Base-by-base conservation (phyloP, 2,329 filamentous ascomycete species). In the Emmonsiellopsis sp. region DNA sequence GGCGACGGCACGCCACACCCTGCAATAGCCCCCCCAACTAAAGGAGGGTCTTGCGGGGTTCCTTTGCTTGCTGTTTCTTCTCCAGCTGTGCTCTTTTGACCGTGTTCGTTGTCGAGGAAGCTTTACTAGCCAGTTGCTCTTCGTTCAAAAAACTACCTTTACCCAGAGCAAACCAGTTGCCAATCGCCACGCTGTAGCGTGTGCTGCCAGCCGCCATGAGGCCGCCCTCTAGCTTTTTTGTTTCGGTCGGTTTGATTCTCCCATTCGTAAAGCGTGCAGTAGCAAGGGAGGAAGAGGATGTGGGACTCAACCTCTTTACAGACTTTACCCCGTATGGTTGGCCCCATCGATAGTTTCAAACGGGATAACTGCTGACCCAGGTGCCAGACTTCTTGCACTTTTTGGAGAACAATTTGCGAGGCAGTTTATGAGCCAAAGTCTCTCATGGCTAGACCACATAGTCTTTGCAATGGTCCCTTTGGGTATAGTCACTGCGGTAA, bases 361-460 rank as follows among this genome's bases (percentile, higher is more conserved):
- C 13, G 36, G 36, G 36, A 39, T 39, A 39, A 39, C 13, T 39
- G 36, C 36, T 39, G 6, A 39, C 13, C 36, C 36, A n/a, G 36
- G 13, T 9, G 36, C 6, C 13, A 39, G 36, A 39, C 36, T 39
- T 5, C 66, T 71, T 10, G 58, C 64, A 6, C 62, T 74, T 1
- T 77, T 77, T 37, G 74, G 74, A 0, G 74, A 77, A 39, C 63
- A 69, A 31, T 68, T 76, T 3, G 71, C 73, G 0, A 76, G 71
- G 59, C 74, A 77, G 57, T 77, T 74, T 51, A 65, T 77, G 27
- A 75, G 71, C 45, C 67, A 75, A 32, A 68, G 70, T 0, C 63
- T 71, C 2, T 67, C 63, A 2, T 62, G 67, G 46, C 59, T 71
- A 0, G 76, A 78, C 40, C 69, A 71, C 36, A 60, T 78, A 1